Evolutionary conservation across 345 rosid species (phyloP), one percentile per base, ranked within the genome.

Genomic region (Carallia pectinifolia): DNA sequence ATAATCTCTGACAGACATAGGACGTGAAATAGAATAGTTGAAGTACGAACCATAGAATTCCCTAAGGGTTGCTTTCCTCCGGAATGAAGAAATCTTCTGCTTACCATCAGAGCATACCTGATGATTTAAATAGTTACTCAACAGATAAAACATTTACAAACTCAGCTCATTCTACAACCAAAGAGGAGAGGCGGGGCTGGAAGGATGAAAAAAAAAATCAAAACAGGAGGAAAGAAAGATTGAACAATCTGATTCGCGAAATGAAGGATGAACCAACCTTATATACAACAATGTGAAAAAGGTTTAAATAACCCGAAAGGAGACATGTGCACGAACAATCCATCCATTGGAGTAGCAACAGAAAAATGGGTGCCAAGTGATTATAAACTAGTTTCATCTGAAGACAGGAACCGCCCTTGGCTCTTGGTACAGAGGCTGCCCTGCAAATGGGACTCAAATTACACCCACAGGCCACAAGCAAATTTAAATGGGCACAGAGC

Each of bases 321-420:
- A 77, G 65, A 72, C 72, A 67, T 16, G 66, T 18, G 47, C 67
- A 72, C 0, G 81, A 77, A 56, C 70, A 68, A 63, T 72, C 81
- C 76, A 73, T 56, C 77, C 77, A 72, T 31, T 68, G 81, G 6
- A 72, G 70, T 27, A 77, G 65, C 61, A 72, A 62, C 74, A 77
- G 52, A 61, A 55, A 72, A 30, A 77, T 19, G 27, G 81, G 77
- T 34, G 81, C 77, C 62, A 64, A 40, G 30, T 64, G 77, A 31
- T 72, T 68, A 62, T 53, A 68, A 64, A 64, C 81, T 59, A 77
- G 74, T 68, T 77, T 77, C 77, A 77, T 77, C 17, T 77, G 81
- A 59, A 77, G 67, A 40, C 73, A 72, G 36, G 70, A 77, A 68
- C 77, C 77, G 68, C 71, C 54, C 48, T 69, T 73, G 27, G 67